Percentiles rank a stretch among this genome's conserved stretches.
Evolutionary conservation across 2,329 filamentous ascomycete genomes (phyloP).

Genomic region (Sclerotinia spermophila): DNA sequence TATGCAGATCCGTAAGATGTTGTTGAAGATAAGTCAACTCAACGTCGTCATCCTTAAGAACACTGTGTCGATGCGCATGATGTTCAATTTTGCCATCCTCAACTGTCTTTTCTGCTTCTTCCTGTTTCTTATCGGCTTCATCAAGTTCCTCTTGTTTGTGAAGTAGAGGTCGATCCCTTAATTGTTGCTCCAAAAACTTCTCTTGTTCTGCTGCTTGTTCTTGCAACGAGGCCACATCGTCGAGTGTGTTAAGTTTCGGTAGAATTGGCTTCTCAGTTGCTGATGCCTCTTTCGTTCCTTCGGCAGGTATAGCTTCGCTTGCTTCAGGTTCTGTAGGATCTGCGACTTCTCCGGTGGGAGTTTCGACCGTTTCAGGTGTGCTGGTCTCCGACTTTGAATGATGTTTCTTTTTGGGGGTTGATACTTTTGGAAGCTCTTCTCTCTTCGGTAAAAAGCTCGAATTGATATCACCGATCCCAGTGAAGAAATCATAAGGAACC

Average conservation of each 20-base stretch:
- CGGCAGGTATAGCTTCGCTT: neutral
- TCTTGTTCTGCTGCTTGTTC: constrained; percentile 82
- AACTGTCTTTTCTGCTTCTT: constrained; percentile 39
- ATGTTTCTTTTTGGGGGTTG: constrained; percentile 28
- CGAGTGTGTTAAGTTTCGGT: constrained; percentile 48
- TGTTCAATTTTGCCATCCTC: constrained; percentile 39
- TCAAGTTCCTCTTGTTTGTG: constrained; percentile 91
- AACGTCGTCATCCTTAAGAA: constrained; percentile 82
- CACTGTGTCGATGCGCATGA: constrained; percentile 57
- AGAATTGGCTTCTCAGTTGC: constrained; percentile 19
- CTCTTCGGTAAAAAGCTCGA: constrained; percentile 90
- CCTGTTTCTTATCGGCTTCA: constrained; percentile 66
- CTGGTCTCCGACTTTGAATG: constrained; percentile 17
- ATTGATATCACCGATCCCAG: constrained; percentile 97
- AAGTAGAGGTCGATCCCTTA: constrained; percentile 83
- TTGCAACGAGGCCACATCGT: constrained; percentile 65
- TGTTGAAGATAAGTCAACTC: constrained; percentile 75
- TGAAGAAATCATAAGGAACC: constrained; percentile 93
- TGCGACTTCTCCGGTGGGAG: neutral
- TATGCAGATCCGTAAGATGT: constrained; percentile 72
- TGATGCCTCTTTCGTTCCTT: constrained; percentile 11
- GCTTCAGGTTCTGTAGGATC: constrained; percentile 8
- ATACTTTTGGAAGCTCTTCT: constrained; percentile 45
- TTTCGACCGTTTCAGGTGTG: constrained; percentile 16
- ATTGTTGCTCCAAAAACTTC: constrained; percentile 80